Evolutionary conservation across 306 rosid genomes (phyloP).

Genomic region (Acacia melanoxylon): DNA sequence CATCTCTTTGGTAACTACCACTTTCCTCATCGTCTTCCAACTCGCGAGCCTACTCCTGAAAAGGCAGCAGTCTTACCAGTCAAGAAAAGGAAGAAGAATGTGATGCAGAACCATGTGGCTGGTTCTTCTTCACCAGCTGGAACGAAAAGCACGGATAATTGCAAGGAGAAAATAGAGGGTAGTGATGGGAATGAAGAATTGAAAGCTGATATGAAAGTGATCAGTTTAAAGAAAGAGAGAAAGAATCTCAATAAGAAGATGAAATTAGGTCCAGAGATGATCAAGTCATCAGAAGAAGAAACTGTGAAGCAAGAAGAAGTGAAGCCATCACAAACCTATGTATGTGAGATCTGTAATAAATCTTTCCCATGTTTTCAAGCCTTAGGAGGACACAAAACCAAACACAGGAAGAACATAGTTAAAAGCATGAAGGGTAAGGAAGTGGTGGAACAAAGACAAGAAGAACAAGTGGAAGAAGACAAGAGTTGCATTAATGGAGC

Average conservation of each 20-base stretch:
- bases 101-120: not conserved
- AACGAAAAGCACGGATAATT: too few species aligned
- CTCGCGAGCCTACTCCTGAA: not conserved
- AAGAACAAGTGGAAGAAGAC: not conserved
- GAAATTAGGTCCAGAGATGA: not conserved
- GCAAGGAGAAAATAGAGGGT: not conserved
- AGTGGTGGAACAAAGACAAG: not conserved
- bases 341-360: constrained; percentile 30
- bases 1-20: not conserved
- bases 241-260: not conserved
- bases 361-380: constrained; percentile 33
- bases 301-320: not conserved
- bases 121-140: too few species aligned
- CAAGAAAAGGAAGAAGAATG: not conserved
- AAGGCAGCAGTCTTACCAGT: not conserved
- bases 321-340: not conserved
- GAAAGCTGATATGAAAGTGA: not conserved
- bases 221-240: not conserved
- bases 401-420: constrained; percentile 26
- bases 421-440: not conserved
- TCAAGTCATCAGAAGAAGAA: not conserved
- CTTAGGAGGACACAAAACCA: constrained; percentile 47
- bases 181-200: not conserved
- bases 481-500: not conserved
- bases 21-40: not conserved